Evolutionary conservation across 495 filamentous ascomycete genomes (phyloP), one percentile per base, ranked within the genome.

Genomic region (Penicillium maclennaniae): DNA sequence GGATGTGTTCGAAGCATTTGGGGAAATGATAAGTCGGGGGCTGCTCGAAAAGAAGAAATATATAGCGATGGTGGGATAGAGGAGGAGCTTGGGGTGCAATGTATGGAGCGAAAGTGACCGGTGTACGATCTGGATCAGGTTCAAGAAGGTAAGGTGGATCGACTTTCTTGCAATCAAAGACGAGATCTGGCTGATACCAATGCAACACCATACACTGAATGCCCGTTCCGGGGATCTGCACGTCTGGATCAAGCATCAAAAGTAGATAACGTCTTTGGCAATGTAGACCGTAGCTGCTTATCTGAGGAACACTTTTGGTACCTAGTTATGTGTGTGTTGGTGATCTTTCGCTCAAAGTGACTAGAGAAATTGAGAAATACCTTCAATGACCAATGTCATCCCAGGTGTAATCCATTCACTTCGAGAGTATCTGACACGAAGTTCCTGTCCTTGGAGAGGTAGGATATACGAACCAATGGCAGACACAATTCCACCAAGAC

Each of bases 231-330:
- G 61, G 58, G 6, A 62, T 16, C 17, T 67, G 45, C 6, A 67
- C 73, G 52, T 76, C 72, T 3, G 60, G 59, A 53, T 75, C 73
- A 20, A 76, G 57, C 47, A 71, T 59, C 26, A 76, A 36, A 9
- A 73, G 19, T 4, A 71, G 45, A 39, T 67, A 72, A 20, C 44
- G 45, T 20, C 23, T 17, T 36, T 53, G 36, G 38, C 47, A 58
- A n/a, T 45, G 1, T 7, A 69, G 44, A 8, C 45, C 40, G 6
- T 17, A 8, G 6, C 26, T 54, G 25, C 61, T 54, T n/a, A 69
- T 68, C 23, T 60, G 46, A 6, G 69, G 67, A 3, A 56, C 23
- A 0, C 25, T 39, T 1, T 51, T 43, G 16, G 56, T 60, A 8
- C 54, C 52, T 61, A 15, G n/a, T n/a, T n/a, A n/a, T n/a, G n/a